Evolutionary conservation across 1,139 yeast genomes (phyloP).

Genomic region (Hyphopichia khmerensis): DNA sequence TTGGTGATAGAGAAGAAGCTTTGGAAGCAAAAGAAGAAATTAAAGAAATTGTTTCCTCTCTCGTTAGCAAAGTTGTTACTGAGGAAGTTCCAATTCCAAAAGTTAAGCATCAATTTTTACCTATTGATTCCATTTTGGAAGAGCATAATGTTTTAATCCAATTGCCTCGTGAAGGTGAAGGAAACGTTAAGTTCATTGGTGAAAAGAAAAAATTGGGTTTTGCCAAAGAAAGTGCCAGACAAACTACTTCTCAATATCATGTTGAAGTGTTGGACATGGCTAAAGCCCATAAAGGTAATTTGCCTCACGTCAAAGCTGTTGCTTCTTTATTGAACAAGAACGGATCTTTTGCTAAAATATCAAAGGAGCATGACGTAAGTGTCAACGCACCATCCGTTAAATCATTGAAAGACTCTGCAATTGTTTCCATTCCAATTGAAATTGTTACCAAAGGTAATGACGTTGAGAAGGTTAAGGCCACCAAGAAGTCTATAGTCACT

Average conservation of each 20-base stretch:
- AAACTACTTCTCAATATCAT: slow-evolving; percentile 46
- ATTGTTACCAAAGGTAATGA: slow-evolving; percentile 35
- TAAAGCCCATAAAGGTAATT: slow-evolving; percentile 81
- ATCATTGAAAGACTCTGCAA: slow-evolving; percentile 17
- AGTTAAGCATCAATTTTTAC: slow-evolving; percentile 46
- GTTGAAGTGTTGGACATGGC: slow-evolving; percentile 78
- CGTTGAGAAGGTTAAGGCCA: slow-evolving; percentile 32
- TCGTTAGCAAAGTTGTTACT: slow-evolving; percentile 35
- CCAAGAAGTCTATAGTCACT: slow-evolving; percentile 68
- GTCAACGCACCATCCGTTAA: slow-evolving; percentile 54
- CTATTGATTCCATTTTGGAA: slow-evolving; percentile 45
- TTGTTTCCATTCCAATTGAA: slow-evolving; percentile 39
- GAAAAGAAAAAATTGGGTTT: slow-evolving; percentile 49
- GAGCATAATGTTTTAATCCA: slow-evolving; percentile 62
- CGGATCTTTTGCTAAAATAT: slow-evolving; percentile 46
- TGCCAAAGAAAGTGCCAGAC: slow-evolving; percentile 64
- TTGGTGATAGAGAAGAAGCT: slow-evolving; percentile 67
- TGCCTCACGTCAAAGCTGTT: slow-evolving; percentile 71
- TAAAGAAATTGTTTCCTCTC: slow-evolving; percentile 43
- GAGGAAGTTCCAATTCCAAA: slow-evolving; percentile 46
- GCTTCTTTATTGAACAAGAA: slow-evolving; percentile 63
- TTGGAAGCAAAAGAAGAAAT: slow-evolving; percentile 49
- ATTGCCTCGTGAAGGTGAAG: slow-evolving; percentile 48
- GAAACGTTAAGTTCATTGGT: slow-evolving; percentile 66
- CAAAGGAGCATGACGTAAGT: slow-evolving; percentile 47